Conservation (phyloP, 2,329 filamentous ascomycete species). For the Epichloe typhina region DNA sequence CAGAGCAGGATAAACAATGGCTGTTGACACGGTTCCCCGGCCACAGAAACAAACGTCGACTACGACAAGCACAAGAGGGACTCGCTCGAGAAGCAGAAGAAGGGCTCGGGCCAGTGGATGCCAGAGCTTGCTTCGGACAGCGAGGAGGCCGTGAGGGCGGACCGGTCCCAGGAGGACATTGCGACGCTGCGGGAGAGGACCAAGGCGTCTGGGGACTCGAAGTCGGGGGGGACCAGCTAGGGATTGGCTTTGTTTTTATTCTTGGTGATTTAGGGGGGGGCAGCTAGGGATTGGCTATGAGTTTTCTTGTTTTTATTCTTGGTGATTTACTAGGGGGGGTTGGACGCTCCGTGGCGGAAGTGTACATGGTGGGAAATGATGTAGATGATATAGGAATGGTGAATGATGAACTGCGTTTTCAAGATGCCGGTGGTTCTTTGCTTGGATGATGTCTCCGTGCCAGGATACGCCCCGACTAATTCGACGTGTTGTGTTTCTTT, state of each 20-base stretch:
- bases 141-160: conserved; percentile 65
- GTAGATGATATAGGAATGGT: too few relatives aligned
- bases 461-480: too few relatives aligned
- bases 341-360: too few relatives aligned
- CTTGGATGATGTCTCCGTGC: too few relatives aligned
- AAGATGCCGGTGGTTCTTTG: background rate
- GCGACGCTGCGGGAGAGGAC: conserved; percentile 45
- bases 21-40: background rate
- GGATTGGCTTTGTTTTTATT: conserved; percentile 23
- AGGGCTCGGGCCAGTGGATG: conserved; percentile 63
- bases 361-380: too few relatives aligned
- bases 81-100: conserved; percentile 51
- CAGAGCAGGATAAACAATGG: too few relatives aligned
- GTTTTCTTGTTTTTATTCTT: conserved; percentile 10
- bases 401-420: too few relatives aligned
- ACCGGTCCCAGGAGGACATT: conserved; percentile 33
- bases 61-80: conserved; percentile 49
- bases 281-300: conserved; percentile 31
- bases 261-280: conserved; percentile 9
- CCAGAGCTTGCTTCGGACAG: conserved; percentile 64
- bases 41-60: conserved; percentile 24
- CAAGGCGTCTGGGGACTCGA: conserved; percentile 35
- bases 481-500: conserved; percentile 15
- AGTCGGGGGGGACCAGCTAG: conserved; percentile 36
- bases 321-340: too few relatives aligned